Conservation (phyloP, 2,329 filamentous ascomycete species). For the Leptoxyphium fumago region DNA sequence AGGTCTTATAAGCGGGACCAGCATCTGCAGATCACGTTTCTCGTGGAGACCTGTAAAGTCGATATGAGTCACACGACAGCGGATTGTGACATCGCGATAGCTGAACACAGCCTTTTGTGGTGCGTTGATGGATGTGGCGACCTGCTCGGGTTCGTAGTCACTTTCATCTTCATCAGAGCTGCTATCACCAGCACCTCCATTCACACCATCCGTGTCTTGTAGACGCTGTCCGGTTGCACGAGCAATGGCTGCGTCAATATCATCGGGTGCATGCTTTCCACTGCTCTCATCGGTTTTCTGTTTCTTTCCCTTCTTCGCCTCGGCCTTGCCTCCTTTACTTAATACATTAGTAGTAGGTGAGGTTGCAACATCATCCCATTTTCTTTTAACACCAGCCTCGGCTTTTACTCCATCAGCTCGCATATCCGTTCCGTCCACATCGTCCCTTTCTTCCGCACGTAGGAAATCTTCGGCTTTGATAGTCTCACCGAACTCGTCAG, state of each 20-base stretch:
- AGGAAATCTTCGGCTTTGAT: slow-evolving; percentile 91
- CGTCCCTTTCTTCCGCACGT: slow-evolving; percentile 78
- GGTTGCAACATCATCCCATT: slow-evolving; percentile 62
- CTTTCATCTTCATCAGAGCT: slow-evolving; percentile 21
- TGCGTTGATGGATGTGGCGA: slow-evolving; percentile 34
- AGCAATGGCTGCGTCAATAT: slow-evolving; percentile 21
- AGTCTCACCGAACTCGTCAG: slow-evolving; percentile 84
- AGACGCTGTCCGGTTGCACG: slow-evolving; percentile 20
- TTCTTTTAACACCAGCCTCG: slow-evolving; percentile 56
- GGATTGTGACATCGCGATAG: slow-evolving; percentile 49
- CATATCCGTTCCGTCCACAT: slow-evolving; percentile 51
- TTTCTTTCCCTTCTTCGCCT: slow-evolving; percentile 38
- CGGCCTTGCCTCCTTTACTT: slow-evolving; percentile 15
- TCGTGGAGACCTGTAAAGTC: slow-evolving; percentile 91
- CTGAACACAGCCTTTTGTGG: slow-evolving; percentile 63
- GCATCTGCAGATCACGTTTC: slow-evolving; percentile 81
- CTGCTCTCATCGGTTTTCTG: slow-evolving; percentile 34
- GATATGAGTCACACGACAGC: slow-evolving; percentile 68
- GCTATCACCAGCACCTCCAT: slow-evolving; percentile 2
- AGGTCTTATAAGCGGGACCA: slow-evolving; percentile 85
- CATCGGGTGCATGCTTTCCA: slow-evolving; percentile 16
- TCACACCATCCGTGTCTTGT: slow-evolving; percentile 11
- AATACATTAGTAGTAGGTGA: neutral
- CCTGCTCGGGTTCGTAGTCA: slow-evolving; percentile 37
- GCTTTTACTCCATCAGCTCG: slow-evolving; percentile 35